These are phyloP conservation scores for Penicillium samsonianum DNA, from an alignment of 495 filamentous ascomycete species.

Conservation along the genomic window DNA sequence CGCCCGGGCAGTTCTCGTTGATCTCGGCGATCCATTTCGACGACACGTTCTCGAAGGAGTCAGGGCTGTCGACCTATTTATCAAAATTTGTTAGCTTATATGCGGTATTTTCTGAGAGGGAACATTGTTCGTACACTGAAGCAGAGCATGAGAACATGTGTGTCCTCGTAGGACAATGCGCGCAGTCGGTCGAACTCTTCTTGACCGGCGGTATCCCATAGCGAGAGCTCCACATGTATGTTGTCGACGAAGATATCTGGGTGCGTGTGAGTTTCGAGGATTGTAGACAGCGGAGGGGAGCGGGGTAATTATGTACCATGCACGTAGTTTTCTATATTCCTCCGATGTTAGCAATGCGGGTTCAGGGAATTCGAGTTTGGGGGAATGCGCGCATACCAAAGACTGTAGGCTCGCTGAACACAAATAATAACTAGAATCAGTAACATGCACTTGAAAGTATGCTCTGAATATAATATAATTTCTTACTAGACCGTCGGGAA, in stretches of 20 bases:
- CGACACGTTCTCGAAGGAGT: conserved; percentile 97
- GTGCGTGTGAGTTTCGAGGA: conserved; percentile 19
- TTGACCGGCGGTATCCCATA: conserved; percentile 98
- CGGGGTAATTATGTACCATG: conserved; percentile 64
- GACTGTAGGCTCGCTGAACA: conserved; percentile 81
- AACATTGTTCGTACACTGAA: conserved; percentile 63
- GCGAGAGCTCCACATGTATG: conserved; percentile 91
- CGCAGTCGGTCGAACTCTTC: conserved; percentile 98
- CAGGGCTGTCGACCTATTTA: conserved; percentile 76
- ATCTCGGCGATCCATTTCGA: conserved; percentile 98
- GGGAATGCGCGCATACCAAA: conserved; percentile 60
- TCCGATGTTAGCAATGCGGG: conserved; percentile 30
- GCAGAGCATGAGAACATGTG: conserved; percentile 97
- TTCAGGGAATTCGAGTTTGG: not conserved
- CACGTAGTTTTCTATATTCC: conserved; percentile 84
- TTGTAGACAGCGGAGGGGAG: conserved; percentile 8
- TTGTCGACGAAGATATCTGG: conserved; percentile 96
- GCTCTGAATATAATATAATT: not conserved
- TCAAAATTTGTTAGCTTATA: conserved; percentile 15
- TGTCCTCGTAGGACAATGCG: conserved; percentile 95
- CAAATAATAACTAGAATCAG: conserved; percentile 29
- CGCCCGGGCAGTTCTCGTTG: conserved; percentile 92
- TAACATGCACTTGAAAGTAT: conserved; percentile 8
- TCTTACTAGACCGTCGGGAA: conserved; percentile 95
- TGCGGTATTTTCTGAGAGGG: not conserved